Conservation (phyloP, 176 grass and related monocot species). For the Oryza rufipogon region DNA sequence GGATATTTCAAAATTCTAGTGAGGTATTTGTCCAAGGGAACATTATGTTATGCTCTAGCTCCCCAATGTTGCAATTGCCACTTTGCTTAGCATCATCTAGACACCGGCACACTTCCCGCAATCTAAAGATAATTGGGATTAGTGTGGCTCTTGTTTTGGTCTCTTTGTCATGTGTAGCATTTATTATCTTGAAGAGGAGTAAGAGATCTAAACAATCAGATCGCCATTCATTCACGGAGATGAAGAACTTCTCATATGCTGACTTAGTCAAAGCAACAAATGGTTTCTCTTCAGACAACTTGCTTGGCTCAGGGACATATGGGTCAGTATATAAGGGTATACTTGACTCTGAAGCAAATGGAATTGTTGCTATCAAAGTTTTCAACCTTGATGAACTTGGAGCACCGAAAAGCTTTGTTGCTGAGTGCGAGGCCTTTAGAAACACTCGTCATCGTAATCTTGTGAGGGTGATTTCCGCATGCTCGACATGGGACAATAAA, state of each 20-base stretch:
- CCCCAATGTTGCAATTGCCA: constrained; percentile 26
- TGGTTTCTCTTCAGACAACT: constrained; percentile 38
- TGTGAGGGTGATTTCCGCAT: constrained; percentile 25
- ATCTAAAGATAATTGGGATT: constrained; percentile 5
- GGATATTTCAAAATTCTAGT: constrained; percentile 33
- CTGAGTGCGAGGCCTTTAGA: constrained; percentile 49
- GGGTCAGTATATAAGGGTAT: constrained; percentile 41
- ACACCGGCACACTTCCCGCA: background rate
- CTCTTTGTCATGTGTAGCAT: background rate
- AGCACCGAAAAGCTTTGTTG: constrained; percentile 27
- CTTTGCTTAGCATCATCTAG: constrained; percentile 3
- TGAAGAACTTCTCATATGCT: constrained; percentile 37
- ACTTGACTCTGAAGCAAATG: background rate
- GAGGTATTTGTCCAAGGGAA: constrained; percentile 35
- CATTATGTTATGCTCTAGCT: constrained; percentile 25
- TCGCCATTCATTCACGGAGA: background rate
- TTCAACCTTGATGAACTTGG: constrained; percentile 28
- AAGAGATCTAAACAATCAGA: background rate
- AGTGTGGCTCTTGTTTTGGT: background rate
- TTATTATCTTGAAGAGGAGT: background rate
- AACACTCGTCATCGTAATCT: constrained; percentile 47
- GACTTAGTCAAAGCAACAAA: constrained; percentile 34
- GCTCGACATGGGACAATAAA: constrained; percentile 14
- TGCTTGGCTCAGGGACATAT: constrained; percentile 31
- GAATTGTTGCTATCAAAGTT: constrained; percentile 38